These are phyloP conservation scores for Bryoerythrophyllum caledonicum DNA, from an alignment of 225 moss, liverwort and hornwort genomes.

Conservation along the genomic window DNA sequence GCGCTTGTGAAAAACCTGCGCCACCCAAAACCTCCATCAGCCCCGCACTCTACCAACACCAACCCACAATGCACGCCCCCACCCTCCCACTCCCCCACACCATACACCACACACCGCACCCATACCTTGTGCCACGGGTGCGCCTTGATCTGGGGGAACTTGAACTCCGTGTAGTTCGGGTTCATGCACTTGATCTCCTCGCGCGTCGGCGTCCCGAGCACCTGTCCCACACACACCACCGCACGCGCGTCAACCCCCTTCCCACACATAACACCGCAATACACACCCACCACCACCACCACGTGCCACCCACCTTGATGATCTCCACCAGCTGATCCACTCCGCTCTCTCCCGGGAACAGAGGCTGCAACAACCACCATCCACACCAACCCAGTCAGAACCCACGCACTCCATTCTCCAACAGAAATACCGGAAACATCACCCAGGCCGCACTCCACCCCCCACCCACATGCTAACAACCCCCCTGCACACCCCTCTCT, in stretches of 20 bases:
- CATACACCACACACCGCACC: not conserved
- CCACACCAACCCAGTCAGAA: not conserved
- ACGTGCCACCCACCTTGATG: conserved; percentile 63
- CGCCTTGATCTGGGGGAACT: conserved; percentile 97
- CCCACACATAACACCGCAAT: not conserved
- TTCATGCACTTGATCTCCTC: conserved; percentile 99
- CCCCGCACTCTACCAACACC: not conserved
- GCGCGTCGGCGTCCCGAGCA: conserved; percentile 92
- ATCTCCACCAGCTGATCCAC: conserved; percentile 99
- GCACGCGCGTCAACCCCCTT: not conserved
- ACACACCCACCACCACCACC: not conserved
- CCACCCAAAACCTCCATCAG: not conserved
- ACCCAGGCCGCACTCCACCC: too few species aligned
- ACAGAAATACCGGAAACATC: not conserved
- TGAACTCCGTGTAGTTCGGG: conserved; percentile 98
- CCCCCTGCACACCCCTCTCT: conserved; percentile 22
- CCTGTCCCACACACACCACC: conserved; percentile 41
- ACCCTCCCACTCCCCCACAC: not conserved
- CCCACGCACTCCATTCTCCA: too few species aligned
- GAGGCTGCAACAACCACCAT: conserved; percentile 53
- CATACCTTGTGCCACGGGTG: conserved; percentile 97
- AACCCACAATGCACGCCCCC: not conserved
- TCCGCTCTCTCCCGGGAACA: conserved; percentile 93
- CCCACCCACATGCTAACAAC: not conserved
- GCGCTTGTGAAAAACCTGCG: conserved; percentile 92